Percentiles rank a stretch among this genome's conserved stretches.
Conservation (phyloP, 139 green algal genomes). For the Microglena sp. region DNA sequence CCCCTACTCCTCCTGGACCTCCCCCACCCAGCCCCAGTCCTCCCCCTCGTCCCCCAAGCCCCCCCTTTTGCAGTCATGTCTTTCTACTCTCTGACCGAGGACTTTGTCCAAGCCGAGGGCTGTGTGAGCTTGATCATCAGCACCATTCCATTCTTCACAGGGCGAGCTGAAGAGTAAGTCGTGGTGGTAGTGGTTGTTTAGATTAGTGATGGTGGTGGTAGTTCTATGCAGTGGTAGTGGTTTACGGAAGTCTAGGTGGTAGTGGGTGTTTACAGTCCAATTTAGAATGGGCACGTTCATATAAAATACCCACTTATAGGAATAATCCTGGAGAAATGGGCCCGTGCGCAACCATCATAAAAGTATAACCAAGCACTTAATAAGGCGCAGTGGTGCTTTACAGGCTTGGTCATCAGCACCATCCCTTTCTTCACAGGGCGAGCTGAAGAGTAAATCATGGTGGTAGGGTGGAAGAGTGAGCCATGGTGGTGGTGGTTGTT, state of each 20-base stretch:
- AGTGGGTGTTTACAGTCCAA: too few species aligned
- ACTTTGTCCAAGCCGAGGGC: not conserved
- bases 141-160: not conserved
- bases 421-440: not conserved
- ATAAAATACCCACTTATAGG: constrained; percentile 6
- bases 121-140: constrained; percentile 1
- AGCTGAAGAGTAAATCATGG: not conserved
- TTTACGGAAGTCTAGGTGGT: too few species aligned
- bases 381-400: too few species aligned
- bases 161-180: not conserved
- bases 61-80: too few species aligned
- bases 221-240: too few species aligned
- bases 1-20: not conserved
- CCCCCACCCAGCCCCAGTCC: not conserved
- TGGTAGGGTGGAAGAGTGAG: too few species aligned
- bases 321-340: constrained; percentile 4
- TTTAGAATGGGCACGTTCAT: constrained; percentile 5
- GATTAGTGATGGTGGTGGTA: too few species aligned
- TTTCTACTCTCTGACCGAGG: too few species aligned
- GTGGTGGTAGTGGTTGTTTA: too few species aligned
- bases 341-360: constrained; percentile 5
- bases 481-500: too few species aligned
- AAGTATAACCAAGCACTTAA: too few species aligned
- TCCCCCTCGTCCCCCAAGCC: too few species aligned
- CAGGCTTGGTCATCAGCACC: not conserved